Base-by-base conservation (phyloP, 805 yeast species). In the Myxozyma neotropica region DNA sequence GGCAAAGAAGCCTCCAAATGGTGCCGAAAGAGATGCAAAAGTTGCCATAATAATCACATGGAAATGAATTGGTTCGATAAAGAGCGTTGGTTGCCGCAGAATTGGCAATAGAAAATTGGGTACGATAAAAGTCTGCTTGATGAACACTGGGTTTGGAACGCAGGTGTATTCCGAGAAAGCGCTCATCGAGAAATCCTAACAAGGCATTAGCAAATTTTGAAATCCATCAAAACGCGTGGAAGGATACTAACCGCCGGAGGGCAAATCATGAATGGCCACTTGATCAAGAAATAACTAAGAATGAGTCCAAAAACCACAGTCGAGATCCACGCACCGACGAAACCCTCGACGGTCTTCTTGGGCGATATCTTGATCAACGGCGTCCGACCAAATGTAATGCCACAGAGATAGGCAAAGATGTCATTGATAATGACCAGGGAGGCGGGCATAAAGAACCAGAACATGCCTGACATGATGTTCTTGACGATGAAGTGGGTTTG, bases 1-100 rank as follows among this genome's bases (percentile, higher is more conserved):
- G 8, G 98, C 98, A 70, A 94, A 94, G 73, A 94, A 94, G 1
- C 99, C 99, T 57, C 99, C 99, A 72, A 94, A 94, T 58, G 99
- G 99, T 3, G 99, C 99, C 72, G 94, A 87, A 65, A 94, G 80
- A 0, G 98, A 93, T 1, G 99, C 98, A 79, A 94, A 94, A 2
- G 96, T 87, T 13, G 97, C 95, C 59, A 93, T 77, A 40, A 86
- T 81, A 55, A 89, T 80, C 0, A 95, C 85, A 72, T 94, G 99
- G 78, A 92, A 82, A 74, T 93, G 91, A 53, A 94, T 85, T 52
- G 99, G 98, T 70, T 89, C 89, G 23, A 64, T 49, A 29, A 44
- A 47, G 24, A 65, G 24, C 10, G 68, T 57, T 4, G 54, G 8
- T 27, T 26, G 46, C 23, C 80, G 79, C 27, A 78, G 61, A 40